phyloP scores from a whole-genome alignment of 768 basidiomycete species.

The Hebeloma cylindrosporum region DNA sequence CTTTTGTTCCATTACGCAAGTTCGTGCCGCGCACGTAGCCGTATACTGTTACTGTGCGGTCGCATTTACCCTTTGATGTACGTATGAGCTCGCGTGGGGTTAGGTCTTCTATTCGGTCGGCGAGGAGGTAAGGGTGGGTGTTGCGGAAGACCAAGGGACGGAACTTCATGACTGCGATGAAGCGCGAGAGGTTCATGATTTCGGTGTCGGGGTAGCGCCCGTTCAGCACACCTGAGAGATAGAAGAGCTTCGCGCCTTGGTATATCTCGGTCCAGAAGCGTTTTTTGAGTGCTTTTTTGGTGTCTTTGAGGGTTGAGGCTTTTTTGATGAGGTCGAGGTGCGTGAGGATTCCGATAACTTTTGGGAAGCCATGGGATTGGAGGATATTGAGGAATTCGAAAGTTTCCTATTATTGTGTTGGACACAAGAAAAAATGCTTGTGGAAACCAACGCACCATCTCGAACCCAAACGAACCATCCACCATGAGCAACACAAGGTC shows the following conservation, averaged over 20 bases:
- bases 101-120: slow-evolving; percentile 92
- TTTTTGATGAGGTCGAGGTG: slow-evolving; percentile 98
- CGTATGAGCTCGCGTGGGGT: slow-evolving; percentile 86
- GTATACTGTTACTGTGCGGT: slow-evolving; percentile 91
- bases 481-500: slow-evolving; percentile 97
- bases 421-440: neutral
- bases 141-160: slow-evolving; percentile 96
- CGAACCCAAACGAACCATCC: slow-evolving; percentile 96
- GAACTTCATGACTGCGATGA: slow-evolving; percentile 98
- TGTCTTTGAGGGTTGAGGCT: slow-evolving; percentile 76
- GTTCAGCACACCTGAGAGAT: slow-evolving; percentile 94
- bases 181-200: slow-evolving; percentile 93
- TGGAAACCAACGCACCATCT: slow-evolving; percentile 70
- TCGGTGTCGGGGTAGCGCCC: slow-evolving; percentile 97
- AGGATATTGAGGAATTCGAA: slow-evolving; percentile 98
- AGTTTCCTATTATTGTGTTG: slow-evolving; percentile 67
- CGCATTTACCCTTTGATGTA: slow-evolving; percentile 79
- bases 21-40: slow-evolving; percentile 94
- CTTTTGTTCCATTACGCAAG: slow-evolving; percentile 67
- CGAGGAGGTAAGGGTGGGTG: slow-evolving; percentile 90
- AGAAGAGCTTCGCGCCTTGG: slow-evolving; percentile 97
- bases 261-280: slow-evolving; percentile 99
- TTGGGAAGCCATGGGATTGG: slow-evolving; percentile 96
- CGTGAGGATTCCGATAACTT: slow-evolving; percentile 94
- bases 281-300: slow-evolving; percentile 94